phyloP scores from a whole-genome alignment of 2,329 filamentous ascomycete species.

The Fusarium camptoceras region DNA sequence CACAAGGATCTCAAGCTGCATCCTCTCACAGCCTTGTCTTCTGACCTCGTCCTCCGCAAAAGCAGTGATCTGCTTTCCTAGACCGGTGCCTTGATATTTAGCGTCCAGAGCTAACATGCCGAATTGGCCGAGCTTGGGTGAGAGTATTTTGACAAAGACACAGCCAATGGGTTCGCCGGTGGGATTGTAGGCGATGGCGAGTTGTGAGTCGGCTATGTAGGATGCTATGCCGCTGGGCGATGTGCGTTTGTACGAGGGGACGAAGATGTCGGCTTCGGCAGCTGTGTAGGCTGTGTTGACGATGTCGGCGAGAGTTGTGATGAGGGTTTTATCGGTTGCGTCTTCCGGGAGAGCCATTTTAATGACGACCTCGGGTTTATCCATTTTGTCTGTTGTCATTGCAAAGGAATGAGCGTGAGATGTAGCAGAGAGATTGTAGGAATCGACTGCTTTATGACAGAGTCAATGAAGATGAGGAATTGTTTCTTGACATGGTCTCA shows the following conservation, averaged over 20 bases:
- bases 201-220: constrained; percentile 37
- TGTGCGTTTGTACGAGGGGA: constrained; percentile 45
- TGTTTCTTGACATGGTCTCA: neutral
- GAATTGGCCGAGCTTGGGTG: constrained; percentile 41
- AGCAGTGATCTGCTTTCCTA: constrained; percentile 41
- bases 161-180: constrained; percentile 42
- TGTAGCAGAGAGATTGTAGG: accelerated
- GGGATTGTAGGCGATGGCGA: constrained; percentile 41
- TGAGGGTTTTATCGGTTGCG: constrained; percentile 34
- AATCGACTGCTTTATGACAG: neutral
- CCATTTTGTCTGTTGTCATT: neutral
- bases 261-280: constrained; percentile 46
- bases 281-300: constrained; percentile 47
- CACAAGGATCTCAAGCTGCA: constrained; percentile 48
- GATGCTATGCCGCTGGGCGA: constrained; percentile 33
- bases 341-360: constrained; percentile 32
- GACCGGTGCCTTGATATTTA: constrained; percentile 39
- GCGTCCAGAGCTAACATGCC: constrained; percentile 48
- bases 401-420: accelerated
- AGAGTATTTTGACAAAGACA: constrained; percentile 42
- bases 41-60: constrained; percentile 48
- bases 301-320: constrained; percentile 34
- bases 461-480: neutral
- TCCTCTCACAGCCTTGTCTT: constrained; percentile 42
- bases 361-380: constrained; percentile 16